phyloP scores from a whole-genome alignment of 192 early-diverging fungal genomes.

The Mortierella claussenii region DNA sequence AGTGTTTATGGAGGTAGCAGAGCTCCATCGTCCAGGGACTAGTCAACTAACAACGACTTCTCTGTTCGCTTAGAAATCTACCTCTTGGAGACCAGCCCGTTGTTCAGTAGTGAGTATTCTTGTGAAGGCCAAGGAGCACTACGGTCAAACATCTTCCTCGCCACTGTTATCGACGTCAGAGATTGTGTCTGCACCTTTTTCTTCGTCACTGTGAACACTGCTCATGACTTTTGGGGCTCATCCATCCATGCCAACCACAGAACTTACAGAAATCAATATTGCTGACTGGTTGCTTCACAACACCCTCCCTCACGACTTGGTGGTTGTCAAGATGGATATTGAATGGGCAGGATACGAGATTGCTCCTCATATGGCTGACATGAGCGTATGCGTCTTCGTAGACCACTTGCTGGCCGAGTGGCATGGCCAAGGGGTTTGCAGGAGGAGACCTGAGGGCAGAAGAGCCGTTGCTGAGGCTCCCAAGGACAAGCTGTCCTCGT shows the following conservation, averaged over 20 bases:
- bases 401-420: constrained; percentile 24
- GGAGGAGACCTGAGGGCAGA: constrained; percentile 8
- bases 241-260: constrained; percentile 9
- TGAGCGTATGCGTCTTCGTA: constrained; percentile 2
- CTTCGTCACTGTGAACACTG: constrained; percentile 11
- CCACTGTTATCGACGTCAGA: constrained; percentile 14
- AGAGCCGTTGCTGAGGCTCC: neutral
- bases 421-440: neutral
- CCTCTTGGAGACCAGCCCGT: constrained; percentile 20
- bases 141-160: constrained; percentile 12
- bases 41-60: too few relatives aligned
- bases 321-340: constrained; percentile 32
- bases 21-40: too few relatives aligned
- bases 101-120: constrained; percentile 9
- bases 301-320: constrained; percentile 8
- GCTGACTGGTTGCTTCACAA: constrained; percentile 8
- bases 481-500: constrained; percentile 4
- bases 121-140: constrained; percentile 8
- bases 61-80: constrained; percentile 11
- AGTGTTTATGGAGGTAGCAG: neutral
- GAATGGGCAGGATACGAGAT: constrained; percentile 18
- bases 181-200: constrained; percentile 6
- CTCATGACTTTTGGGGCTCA: constrained; percentile 2
- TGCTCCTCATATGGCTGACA: constrained; percentile 22
- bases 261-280: constrained; percentile 6